A percentile compares a stretch with the other conserved stretches of the same genome.
These are phyloP conservation scores for Marsdenia floribunda DNA, from an alignment of 257 asterid species.

Conservation along the genomic window DNA sequence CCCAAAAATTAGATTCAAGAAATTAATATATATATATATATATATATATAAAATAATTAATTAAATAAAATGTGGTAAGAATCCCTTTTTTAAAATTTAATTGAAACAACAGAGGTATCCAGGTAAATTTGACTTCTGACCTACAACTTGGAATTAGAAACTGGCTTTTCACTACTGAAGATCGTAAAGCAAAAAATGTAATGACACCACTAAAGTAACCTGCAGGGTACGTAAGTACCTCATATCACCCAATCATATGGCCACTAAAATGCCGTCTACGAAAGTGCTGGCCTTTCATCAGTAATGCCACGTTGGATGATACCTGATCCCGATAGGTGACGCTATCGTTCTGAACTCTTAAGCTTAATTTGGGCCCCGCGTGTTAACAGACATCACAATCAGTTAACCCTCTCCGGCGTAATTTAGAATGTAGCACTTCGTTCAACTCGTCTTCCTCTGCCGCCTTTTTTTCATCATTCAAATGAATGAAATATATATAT, in stretches of 20 bases:
- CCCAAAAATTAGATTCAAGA: background rate
- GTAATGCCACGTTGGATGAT: slow-evolving; percentile 8
- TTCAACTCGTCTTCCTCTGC: background rate
- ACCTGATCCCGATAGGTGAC: background rate
- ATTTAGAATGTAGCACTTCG: background rate
- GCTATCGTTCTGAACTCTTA: slow-evolving; percentile 6
- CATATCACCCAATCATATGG: slow-evolving; percentile 10
- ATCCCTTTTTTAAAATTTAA: background rate
- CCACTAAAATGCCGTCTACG: background rate
- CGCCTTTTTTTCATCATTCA: slow-evolving; percentile 18
- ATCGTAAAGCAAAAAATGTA: background rate
- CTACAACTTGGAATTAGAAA: background rate
- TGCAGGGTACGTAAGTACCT: background rate
- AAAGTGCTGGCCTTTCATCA: background rate
- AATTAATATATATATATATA: no score
- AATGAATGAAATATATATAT: background rate
- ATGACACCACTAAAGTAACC: slow-evolving; percentile 7
- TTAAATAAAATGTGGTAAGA: no score
- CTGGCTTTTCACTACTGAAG: background rate
- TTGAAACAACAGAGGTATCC: background rate
- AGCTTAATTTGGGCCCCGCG: slow-evolving; percentile 11
- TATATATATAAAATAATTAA: no score
- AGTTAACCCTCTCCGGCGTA: background rate
- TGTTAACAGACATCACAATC: background rate
- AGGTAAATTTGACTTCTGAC: background rate